Conservation (phyloP, 441 rosid species). For the Pelargonium citronellum region DNA sequence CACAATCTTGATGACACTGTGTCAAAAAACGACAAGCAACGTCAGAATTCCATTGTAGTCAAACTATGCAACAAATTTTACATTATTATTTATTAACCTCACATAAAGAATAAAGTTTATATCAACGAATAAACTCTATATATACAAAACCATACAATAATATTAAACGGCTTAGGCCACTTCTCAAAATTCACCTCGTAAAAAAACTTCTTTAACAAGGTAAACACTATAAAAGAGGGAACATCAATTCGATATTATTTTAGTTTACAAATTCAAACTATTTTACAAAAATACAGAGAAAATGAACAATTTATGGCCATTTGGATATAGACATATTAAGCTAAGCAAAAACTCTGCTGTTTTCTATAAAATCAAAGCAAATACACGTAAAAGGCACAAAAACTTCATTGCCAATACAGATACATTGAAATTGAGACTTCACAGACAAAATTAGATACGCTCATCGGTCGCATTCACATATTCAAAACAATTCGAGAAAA, state of each 20-base stretch:
- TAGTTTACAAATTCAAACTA: too few species aligned
- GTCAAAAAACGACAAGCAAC: not conserved
- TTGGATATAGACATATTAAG: too few species aligned
- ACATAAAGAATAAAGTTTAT: not conserved
- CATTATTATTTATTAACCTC: not conserved
- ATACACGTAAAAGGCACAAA: not conserved
- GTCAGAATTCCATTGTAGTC: not conserved
- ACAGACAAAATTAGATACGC: not conserved
- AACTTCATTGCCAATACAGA: not conserved
- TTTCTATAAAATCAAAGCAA: not conserved
- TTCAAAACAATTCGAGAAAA: not conserved
- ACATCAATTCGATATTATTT: not conserved
- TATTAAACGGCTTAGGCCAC: too few species aligned
- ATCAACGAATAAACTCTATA: too few species aligned
- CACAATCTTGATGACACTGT: conserved; percentile 88
- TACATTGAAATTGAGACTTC: not conserved
- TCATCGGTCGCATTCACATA: not conserved
- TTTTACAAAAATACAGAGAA: too few species aligned
- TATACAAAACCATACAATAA: too few species aligned
- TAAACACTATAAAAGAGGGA: too few species aligned
- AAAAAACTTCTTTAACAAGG: too few species aligned
- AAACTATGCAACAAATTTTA: not conserved
- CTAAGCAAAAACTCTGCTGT: too few species aligned
- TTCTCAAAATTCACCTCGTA: too few species aligned
- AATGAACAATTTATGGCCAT: too few species aligned